Conservation (phyloP, 495 filamentous ascomycete species). For the Penicillium argentinense region DNA sequence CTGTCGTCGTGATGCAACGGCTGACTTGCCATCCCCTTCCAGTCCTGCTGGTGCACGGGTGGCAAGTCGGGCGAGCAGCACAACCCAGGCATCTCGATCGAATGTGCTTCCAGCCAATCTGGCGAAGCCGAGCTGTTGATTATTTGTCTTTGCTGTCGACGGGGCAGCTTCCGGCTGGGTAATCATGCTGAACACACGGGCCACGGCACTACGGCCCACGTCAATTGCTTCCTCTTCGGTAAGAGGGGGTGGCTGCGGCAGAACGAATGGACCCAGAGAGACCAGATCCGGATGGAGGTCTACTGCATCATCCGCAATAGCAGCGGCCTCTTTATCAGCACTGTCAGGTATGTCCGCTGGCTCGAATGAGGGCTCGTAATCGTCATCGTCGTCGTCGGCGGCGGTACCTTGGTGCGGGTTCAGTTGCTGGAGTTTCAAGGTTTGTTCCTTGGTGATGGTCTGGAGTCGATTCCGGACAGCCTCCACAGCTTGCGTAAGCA, state of each 20-base stretch:
- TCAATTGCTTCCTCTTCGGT: slow-evolving; percentile 64
- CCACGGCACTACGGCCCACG: slow-evolving; percentile 66
- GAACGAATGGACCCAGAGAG: slow-evolving; percentile 66
- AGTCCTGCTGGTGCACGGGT: slow-evolving; percentile 73
- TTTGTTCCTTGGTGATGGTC: slow-evolving; percentile 44
- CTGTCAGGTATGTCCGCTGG: slow-evolving; percentile 71
- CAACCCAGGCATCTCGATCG: slow-evolving; percentile 89
- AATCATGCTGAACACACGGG: slow-evolving; percentile 76
- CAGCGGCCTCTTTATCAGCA: slow-evolving; percentile 68
- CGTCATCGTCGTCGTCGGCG: slow-evolving; percentile 78
- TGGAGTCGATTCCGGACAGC: slow-evolving; percentile 50
- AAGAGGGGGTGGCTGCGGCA: slow-evolving; percentile 75
- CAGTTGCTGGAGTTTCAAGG: slow-evolving; percentile 36
- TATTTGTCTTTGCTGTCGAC: slow-evolving; percentile 44
- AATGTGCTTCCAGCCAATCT: slow-evolving; percentile 81
- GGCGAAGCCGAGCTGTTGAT: slow-evolving; percentile 63
- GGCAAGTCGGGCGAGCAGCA: slow-evolving; percentile 79
- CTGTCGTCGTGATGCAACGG: slow-evolving; percentile 12
- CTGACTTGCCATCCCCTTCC: slow-evolving; percentile 44
- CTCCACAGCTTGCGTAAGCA: slow-evolving; percentile 67
- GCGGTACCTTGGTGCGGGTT: slow-evolving; percentile 43
- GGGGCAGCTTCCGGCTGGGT: slow-evolving; percentile 64
- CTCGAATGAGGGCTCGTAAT: slow-evolving; percentile 84
- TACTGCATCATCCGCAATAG: slow-evolving; percentile 53
- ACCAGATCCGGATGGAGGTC: slow-evolving; percentile 54